These are phyloP conservation scores for Platanus orientalis DNA, from an alignment of 164 flowering plant species.

Conservation along the genomic window DNA sequence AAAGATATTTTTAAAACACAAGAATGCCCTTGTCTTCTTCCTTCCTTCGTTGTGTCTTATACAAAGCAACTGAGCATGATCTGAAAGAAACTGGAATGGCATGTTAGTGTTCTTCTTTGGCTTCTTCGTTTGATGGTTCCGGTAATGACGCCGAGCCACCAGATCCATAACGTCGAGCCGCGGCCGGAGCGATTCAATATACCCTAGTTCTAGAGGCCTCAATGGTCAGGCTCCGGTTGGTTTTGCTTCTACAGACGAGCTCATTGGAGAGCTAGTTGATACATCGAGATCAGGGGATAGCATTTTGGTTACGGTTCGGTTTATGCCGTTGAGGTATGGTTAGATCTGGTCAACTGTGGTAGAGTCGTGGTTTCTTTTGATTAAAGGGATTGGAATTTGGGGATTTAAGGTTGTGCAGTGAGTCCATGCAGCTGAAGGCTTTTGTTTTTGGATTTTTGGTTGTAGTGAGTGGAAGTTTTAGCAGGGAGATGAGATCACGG, in stretches of 20 bases:
- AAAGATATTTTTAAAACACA: too few relatives aligned
- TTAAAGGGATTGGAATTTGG: neutral
- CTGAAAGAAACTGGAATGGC: too few relatives aligned
- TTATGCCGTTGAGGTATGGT: conserved; percentile 63
- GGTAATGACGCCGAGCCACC: conserved; percentile 3
- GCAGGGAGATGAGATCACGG: conserved; percentile 87
- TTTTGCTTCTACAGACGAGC: conserved; percentile 37
- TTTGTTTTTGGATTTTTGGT: conserved; percentile 18
- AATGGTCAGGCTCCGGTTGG: conserved; percentile 28
- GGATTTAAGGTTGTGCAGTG: neutral
- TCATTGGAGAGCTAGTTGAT: conserved; percentile 41
- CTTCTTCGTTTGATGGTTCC: conserved; percentile 42
- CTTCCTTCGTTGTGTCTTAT: too few relatives aligned
- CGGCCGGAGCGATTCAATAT: conserved; percentile 3
- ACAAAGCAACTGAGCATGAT: too few relatives aligned
- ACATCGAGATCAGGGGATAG: conserved; percentile 42
- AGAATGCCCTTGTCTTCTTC: too few relatives aligned
- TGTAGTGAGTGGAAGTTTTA: conserved; percentile 85
- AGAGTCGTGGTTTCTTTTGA: conserved; percentile 21
- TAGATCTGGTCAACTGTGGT: conserved; percentile 23
- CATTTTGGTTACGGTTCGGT: conserved; percentile 71
- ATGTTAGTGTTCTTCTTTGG: too few relatives aligned
- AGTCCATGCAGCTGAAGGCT: neutral
- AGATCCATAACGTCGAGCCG: conserved; percentile 58
- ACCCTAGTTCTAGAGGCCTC: conserved; percentile 16